Percentiles rank a stretch among this genome's conserved stretches.
phyloP scores from a whole-genome alignment of 768 basidiomycete genomes.

The Kwoniella europaea region DNA sequence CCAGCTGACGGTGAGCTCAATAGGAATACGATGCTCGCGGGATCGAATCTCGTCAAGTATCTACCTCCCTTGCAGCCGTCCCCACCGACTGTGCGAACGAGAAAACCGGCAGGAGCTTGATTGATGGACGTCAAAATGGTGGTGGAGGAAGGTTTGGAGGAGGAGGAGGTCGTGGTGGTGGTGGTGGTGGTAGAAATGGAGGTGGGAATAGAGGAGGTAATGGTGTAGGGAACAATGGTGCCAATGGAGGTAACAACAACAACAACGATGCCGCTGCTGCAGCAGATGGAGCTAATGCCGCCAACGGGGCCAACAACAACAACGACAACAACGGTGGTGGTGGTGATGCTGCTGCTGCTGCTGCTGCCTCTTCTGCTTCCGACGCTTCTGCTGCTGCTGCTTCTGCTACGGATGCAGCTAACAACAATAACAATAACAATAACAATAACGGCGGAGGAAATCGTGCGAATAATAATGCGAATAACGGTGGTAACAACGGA shows the following conservation, averaged over 20 bases:
- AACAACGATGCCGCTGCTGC: slow-evolving; percentile 6
- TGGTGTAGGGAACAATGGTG: slow-evolving; percentile 8
- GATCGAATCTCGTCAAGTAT: background rate
- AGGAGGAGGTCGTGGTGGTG: slow-evolving; percentile 1
- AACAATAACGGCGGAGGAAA: slow-evolving; percentile 2
- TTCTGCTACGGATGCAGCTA: background rate
- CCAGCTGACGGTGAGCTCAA: background rate
- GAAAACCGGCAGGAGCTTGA: background rate
- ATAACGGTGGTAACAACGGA: slow-evolving; percentile 19
- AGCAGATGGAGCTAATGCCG: background rate
- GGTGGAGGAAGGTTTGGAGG: slow-evolving; percentile 10
- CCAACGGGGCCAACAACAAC: slow-evolving; percentile 2
- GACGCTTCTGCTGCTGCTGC: background rate
- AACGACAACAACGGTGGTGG: slow-evolving; percentile 7
- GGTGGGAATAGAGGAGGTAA: slow-evolving; percentile 22
- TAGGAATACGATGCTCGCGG: background rate
- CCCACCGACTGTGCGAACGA: background rate
- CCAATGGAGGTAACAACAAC: slow-evolving; percentile 5
- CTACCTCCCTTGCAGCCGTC: background rate
- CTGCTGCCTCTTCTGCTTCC: too few relatives aligned
- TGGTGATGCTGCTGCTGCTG: slow-evolving; percentile 2
- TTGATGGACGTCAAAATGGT: slow-evolving; percentile 10
- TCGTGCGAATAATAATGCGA: slow-evolving; percentile 8
- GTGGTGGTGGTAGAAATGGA: slow-evolving; percentile 28
- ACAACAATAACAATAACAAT: slow-evolving; percentile 6